Percentiles rank a stretch among this genome's conserved stretches.
Evolutionary conservation across 208 protist genomes (phyloP).

Genomic region (Acanthamoeba lenticulata): DNA sequence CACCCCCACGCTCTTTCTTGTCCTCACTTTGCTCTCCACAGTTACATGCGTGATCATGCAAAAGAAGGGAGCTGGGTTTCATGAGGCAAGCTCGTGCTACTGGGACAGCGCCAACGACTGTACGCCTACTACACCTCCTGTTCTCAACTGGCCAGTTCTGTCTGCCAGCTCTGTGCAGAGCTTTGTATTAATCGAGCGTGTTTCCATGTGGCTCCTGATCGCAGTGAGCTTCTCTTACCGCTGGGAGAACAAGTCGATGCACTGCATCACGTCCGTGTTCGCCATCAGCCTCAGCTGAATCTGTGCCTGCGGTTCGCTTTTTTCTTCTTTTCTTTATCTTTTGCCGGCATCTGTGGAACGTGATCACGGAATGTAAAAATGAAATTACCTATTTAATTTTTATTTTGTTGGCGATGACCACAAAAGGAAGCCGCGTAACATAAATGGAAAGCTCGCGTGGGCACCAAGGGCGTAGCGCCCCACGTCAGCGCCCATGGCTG

Average conservation of each 20-base stretch:
- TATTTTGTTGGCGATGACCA: too few relatives aligned
- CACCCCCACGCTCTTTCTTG: background rate
- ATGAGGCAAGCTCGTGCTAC: constrained; percentile 87
- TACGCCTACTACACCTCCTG: background rate
- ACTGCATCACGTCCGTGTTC: constrained; percentile 83
- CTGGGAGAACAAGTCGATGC: constrained; percentile 87
- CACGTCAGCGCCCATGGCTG: too few relatives aligned
- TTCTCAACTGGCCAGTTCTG: background rate
- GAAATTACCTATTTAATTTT: too few relatives aligned
- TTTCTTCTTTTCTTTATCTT: background rate
- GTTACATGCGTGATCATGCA: constrained; percentile 90
- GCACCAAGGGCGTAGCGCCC: too few relatives aligned
- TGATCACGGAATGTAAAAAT: too few relatives aligned
- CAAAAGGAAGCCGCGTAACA: too few relatives aligned
- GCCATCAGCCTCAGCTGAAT: constrained; percentile 28
- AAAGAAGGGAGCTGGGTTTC: constrained; percentile 90
- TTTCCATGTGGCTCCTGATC: background rate
- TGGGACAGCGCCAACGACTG: constrained; percentile 87
- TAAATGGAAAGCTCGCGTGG: too few relatives aligned
- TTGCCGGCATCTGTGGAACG: too few relatives aligned
- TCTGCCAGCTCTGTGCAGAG: too few relatives aligned
- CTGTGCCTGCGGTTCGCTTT: background rate
- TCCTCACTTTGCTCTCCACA: background rate
- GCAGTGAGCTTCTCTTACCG: constrained; percentile 75
- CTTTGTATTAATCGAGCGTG: background rate